Conservation (phyloP, 257 asterid species). For the Solanum paucissectum region DNA sequence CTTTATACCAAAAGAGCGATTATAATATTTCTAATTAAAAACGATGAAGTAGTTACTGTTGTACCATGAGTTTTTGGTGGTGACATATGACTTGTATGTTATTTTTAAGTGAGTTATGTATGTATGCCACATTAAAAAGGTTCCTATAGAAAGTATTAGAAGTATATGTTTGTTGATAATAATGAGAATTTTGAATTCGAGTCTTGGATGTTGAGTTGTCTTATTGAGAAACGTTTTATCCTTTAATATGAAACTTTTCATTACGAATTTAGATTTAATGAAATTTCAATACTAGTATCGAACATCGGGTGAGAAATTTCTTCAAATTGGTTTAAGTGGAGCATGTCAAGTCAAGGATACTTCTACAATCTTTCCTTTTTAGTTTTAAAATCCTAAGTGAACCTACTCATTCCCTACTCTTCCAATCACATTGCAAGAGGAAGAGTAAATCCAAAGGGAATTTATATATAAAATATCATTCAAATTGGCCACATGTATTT, state of each 20-base stretch:
- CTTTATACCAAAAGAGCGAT: fast-evolving
- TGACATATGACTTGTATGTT: neutral
- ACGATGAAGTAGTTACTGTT: fast-evolving
- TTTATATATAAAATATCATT: neutral
- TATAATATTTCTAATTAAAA: neutral
- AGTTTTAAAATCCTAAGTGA: neutral
- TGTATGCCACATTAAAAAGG: neutral
- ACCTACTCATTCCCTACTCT: neutral
- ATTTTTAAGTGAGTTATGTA: neutral
- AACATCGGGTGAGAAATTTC: neutral
- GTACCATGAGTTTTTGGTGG: neutral
- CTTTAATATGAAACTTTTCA: fast-evolving
- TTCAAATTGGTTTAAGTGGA: neutral
- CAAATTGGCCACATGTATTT: neutral
- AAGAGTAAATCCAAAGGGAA: conserved; percentile 5
- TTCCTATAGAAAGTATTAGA: neutral
- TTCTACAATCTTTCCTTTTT: neutral
- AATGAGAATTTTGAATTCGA: neutral
- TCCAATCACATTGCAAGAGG: neutral
- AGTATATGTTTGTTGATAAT: neutral
- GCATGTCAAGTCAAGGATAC: neutral
- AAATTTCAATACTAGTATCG: neutral
- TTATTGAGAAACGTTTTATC: fast-evolving
- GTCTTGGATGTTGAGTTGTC: fast-evolving
- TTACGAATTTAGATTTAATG: neutral